Conservation (phyloP, 768 basidiomycete species). For the Podaxis sp. region DNA sequence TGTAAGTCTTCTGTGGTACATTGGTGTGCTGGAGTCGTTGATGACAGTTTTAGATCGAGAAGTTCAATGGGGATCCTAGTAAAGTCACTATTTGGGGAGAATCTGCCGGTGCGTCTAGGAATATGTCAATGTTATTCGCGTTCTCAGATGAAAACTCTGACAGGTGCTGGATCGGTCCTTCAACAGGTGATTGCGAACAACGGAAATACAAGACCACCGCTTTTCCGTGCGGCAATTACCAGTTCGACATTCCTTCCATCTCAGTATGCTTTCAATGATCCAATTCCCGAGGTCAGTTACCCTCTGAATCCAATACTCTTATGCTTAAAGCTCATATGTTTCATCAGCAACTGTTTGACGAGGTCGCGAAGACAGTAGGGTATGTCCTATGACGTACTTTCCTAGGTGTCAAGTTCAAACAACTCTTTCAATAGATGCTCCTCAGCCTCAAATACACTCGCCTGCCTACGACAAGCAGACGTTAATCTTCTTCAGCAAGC, state of each 20-base stretch:
- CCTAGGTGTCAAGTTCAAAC: not conserved
- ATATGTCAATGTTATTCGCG: too few relatives aligned
- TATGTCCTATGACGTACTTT: conserved; percentile 17
- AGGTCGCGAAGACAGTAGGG: conserved; percentile 34
- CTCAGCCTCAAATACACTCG: conserved; percentile 29
- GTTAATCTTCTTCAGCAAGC: conserved; percentile 29
- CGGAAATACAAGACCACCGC: conserved; percentile 42
- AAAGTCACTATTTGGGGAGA: conserved; percentile 45
- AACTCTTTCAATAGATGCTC: conserved; percentile 31
- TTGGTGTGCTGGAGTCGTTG: not conserved
- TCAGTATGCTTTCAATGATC: conserved; percentile 43
- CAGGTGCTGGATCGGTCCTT: conserved; percentile 47
- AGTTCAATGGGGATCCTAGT: conserved; percentile 40
- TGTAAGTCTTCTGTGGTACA: conserved; percentile 22
- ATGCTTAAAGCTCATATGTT: not conserved
- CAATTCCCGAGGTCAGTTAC: conserved; percentile 35
- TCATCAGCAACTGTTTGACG: conserved; percentile 7
- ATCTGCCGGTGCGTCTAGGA: conserved; percentile 27
- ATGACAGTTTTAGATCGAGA: conserved; percentile 28
- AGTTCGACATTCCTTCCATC: conserved; percentile 45
- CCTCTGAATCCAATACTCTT: not conserved
- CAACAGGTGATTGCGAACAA: conserved; percentile 48
- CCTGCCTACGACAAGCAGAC: conserved; percentile 40
- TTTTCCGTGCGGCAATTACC: conserved; percentile 43
- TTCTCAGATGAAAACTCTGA: not conserved